phyloP scores from a whole-genome alignment of 306 rosid species.

The Vigna nakashimae region DNA sequence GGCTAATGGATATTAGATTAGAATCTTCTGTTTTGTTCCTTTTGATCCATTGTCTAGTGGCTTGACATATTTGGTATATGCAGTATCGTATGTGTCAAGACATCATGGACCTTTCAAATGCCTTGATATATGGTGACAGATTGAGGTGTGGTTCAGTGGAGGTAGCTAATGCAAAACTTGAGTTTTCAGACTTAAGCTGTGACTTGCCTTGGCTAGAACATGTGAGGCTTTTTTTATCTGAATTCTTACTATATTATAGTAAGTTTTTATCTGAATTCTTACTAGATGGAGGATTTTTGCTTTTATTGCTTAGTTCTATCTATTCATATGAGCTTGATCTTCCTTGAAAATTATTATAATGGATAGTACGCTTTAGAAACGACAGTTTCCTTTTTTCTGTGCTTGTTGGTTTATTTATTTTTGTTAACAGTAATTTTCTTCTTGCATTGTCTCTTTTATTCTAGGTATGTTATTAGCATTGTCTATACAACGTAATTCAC shows the following conservation, averaged over 20 bases:
- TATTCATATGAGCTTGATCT: conserved; percentile 15
- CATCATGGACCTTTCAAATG: conserved; percentile 91
- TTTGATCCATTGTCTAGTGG: conserved; percentile 32
- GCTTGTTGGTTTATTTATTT: background rate
- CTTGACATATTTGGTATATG: conserved; percentile 46
- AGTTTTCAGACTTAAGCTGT: conserved; percentile 54
- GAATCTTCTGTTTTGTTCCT: conserved; percentile 30
- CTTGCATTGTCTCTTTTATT: background rate
- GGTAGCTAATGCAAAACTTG: conserved; percentile 77
- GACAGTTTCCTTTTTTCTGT: background rate
- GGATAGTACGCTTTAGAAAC: background rate
- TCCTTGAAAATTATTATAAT: background rate
- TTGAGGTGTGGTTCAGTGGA: conserved; percentile 89
- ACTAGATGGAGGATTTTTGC: conserved; percentile 8
- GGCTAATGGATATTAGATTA: conserved; percentile 21
- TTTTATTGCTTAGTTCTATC: background rate
- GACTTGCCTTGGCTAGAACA: conserved; percentile 73
- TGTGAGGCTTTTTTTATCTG: conserved; percentile 53
- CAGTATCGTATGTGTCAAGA: conserved; percentile 96
- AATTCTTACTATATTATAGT: conserved; percentile 31
- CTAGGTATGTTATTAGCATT: background rate
- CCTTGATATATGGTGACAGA: conserved; percentile 90
- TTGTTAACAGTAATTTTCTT: background rate
- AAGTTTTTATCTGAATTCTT: conserved; percentile 29
- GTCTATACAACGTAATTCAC: background rate